These are phyloP conservation scores for Discostella stelligera DNA, from an alignment of 352 stramenopile genomes.

Conservation along the genomic window DNA sequence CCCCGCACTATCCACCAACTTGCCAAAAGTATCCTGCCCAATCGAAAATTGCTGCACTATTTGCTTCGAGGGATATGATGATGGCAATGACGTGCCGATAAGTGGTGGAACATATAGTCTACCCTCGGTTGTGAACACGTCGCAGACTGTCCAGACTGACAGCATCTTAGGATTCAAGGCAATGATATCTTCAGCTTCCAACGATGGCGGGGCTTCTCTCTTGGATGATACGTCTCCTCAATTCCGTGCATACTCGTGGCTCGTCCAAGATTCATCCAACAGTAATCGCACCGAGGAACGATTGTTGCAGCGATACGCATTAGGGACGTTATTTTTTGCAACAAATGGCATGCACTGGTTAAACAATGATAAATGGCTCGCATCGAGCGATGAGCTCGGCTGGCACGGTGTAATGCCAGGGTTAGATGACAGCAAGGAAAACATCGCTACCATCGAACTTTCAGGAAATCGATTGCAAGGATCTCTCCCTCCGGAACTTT, in stretches of 20 bases:
- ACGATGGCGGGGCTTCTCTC: conserved; percentile 19
- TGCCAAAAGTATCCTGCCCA: conserved; percentile 35
- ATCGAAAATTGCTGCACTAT: conserved; percentile 45
- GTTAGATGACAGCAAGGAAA: conserved; percentile 12
- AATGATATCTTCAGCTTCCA: conserved; percentile 14
- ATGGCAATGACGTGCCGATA: conserved; percentile 10
- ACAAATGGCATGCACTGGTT: conserved; percentile 32
- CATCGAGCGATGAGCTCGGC: conserved; percentile 26
- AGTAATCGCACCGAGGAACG: conserved; percentile 16
- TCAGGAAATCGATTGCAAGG: conserved; percentile 29
- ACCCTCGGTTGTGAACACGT: conserved; percentile 5
- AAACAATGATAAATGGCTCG: conserved; percentile 32
- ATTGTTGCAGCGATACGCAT: conserved; percentile 45
- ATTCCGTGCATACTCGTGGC: conserved; percentile 47
- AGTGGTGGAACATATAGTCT: neutral
- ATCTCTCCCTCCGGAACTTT: conserved; percentile 34
- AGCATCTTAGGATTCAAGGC: conserved; percentile 14
- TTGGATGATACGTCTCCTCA: conserved; percentile 35
- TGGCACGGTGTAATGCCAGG: conserved; percentile 43
- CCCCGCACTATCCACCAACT: conserved; percentile 14
- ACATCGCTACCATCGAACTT: conserved; percentile 29
- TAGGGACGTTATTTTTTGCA: conserved; percentile 49
- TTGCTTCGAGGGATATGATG: conserved; percentile 49
- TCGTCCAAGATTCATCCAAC: conserved; percentile 29
- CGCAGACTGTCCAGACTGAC: conserved; percentile 23